phyloP scores from a whole-genome alignment of 2,329 filamentous ascomycete genomes.

The Furcasterigmium furcatum region DNA sequence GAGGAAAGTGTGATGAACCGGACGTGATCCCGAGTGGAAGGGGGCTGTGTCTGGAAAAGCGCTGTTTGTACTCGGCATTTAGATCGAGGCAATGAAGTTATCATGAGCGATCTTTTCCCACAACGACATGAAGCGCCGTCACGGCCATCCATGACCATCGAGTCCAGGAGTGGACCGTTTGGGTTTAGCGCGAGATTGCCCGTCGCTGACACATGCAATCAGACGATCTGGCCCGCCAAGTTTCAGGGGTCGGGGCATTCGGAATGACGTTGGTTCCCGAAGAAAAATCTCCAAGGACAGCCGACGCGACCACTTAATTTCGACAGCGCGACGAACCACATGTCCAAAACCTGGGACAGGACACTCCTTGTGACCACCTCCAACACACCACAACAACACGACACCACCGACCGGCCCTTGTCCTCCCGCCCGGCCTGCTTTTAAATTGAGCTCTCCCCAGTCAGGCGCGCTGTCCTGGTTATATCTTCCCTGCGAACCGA shows the following conservation, averaged over 20 bases:
- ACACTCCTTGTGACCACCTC: background rate
- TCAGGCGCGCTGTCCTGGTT: too few species aligned
- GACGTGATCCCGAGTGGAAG: too few species aligned
- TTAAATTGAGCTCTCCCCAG: background rate
- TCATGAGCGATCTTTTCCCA: conserved; percentile 1
- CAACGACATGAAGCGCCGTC: too few species aligned
- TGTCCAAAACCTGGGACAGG: background rate
- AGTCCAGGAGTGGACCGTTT: too few species aligned
- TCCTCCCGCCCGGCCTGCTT: background rate
- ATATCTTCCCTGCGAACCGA: background rate
- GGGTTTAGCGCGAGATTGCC: too few species aligned
- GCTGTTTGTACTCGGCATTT: background rate
- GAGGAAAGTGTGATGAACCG: too few species aligned
- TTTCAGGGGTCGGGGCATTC: background rate
- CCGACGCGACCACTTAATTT: background rate
- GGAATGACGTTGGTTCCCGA: background rate
- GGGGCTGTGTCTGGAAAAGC: too few species aligned
- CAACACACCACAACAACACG: background rate
- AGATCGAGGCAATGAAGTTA: conserved; percentile 1
- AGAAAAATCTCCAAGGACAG: background rate
- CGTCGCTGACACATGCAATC: too few species aligned
- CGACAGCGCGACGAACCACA: background rate
- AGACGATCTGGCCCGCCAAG: too few species aligned
- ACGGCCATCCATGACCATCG: too few species aligned
- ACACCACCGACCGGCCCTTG: background rate